A percentile compares a stretch with the other conserved stretches of the same genome.
Conservation (phyloP, 352 stramenopile genomes). For the Phytophthora fragariae region DNA sequence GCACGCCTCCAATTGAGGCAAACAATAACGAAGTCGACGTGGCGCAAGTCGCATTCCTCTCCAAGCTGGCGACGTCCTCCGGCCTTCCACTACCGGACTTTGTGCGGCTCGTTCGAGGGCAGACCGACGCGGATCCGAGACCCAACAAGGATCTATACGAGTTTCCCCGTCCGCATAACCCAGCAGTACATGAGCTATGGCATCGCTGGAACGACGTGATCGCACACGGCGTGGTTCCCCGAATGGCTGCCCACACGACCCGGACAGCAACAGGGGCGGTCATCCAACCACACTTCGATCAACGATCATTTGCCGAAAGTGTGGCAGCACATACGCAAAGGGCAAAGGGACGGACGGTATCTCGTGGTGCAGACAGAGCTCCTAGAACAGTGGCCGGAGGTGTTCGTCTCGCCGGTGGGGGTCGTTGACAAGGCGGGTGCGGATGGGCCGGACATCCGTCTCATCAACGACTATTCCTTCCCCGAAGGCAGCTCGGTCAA, state of each 20-base stretch:
- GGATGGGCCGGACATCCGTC: not conserved
- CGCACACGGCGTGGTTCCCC: conserved; percentile 1
- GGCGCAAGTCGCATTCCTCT: not conserved
- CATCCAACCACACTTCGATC: not conserved
- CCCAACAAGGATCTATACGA: conserved; percentile 22
- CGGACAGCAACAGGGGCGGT: not conserved
- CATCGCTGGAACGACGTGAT: conserved; percentile 8
- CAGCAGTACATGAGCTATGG: not conserved
- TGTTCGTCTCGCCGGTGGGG: conserved; percentile 1
- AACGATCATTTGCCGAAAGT: not conserved
- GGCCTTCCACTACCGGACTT: not conserved
- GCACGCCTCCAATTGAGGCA: not conserved
- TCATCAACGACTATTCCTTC: conserved; percentile 14
- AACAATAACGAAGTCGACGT: not conserved
- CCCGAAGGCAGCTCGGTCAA: conserved; percentile 1
- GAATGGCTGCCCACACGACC: conserved; percentile 2
- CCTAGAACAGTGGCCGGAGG: not conserved
- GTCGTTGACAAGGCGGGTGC: conserved; percentile 2
- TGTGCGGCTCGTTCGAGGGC: not conserved
- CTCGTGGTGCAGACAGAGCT: not conserved
- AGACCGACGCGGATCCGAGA: not conserved
- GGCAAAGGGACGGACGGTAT: conserved; percentile 11
- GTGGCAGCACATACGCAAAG: conserved; percentile 9
- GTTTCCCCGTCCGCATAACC: not conserved
- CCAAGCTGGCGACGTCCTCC: not conserved